These are phyloP conservation scores for Pseudozyma sp. DNA, from an alignment of 1,284 basidiomycete genomes.

Conservation along the genomic window DNA sequence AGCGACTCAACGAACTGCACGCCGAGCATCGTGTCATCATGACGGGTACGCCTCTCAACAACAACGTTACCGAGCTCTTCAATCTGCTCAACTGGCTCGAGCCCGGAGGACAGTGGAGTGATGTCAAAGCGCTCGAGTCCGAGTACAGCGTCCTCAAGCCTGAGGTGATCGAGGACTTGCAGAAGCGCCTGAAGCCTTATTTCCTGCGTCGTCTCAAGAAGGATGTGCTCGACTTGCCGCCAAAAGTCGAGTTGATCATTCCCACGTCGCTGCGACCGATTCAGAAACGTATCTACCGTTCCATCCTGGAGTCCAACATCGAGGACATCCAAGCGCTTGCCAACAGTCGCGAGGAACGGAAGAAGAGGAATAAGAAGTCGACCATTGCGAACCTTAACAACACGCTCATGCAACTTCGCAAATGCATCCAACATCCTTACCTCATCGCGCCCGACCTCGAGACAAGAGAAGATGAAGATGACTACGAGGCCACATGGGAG, in stretches of 20 bases:
- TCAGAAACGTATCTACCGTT: conserved; percentile 87
- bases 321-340: conserved; percentile 57
- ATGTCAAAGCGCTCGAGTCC: conserved; percentile 45
- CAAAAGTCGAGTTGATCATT: conserved; percentile 83
- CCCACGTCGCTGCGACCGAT: conserved; percentile 88
- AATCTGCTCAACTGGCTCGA: conserved; percentile 57
- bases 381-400: conserved; percentile 57
- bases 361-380: conserved; percentile 34
- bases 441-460: conserved; percentile 85
- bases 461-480: conserved; percentile 71
- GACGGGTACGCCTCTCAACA: conserved; percentile 95
- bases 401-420: conserved; percentile 65
- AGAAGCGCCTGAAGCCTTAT: conserved; percentile 83
- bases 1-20: conserved; percentile 83
- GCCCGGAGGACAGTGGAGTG: conserved; percentile 46
- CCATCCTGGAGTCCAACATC: conserved; percentile 53
- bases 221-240: conserved; percentile 89
- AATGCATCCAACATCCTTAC: conserved; percentile 73
- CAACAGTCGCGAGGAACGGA: conserved; percentile 23
- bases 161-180: conserved; percentile 75
- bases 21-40: conserved; percentile 86
- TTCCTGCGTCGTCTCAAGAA: conserved; percentile 92
- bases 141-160: conserved; percentile 58
- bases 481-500: conserved; percentile 75
- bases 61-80: conserved; percentile 84